Conservation (phyloP, 352 stramenopile genomes). For the Globisporangium camurandrum region DNA sequence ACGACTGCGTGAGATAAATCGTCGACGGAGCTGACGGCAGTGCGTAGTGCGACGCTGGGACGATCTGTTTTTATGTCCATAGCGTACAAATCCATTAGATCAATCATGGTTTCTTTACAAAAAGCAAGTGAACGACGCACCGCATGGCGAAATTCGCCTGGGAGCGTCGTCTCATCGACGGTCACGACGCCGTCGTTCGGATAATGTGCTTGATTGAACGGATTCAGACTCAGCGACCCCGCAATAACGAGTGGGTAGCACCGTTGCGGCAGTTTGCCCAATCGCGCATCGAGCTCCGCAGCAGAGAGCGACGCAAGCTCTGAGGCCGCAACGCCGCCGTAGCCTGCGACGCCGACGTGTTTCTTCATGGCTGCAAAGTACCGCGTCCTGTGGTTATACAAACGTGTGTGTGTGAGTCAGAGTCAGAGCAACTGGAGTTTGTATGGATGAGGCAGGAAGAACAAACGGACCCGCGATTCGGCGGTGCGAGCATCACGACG, state of each 20-base stretch:
- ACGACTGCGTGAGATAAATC: constrained; percentile 36
- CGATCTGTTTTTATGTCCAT: too few species aligned
- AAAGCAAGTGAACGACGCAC: constrained; percentile 11
- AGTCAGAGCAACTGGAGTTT: neutral
- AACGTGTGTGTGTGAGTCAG: neutral
- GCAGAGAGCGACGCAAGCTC: constrained; percentile 36
- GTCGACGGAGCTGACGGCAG: constrained; percentile 45
- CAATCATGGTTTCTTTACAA: too few species aligned
- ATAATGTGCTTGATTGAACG: constrained; percentile 69
- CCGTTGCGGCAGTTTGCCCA: constrained; percentile 56
- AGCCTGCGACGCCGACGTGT: constrained; percentile 39
- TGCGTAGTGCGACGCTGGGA: constrained; percentile 45
- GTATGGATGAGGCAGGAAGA: neutral
- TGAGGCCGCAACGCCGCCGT: constrained; percentile 49
- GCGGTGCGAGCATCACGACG: constrained; percentile 63
- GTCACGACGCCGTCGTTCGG: constrained; percentile 62
- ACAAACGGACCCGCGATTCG: constrained; percentile 50
- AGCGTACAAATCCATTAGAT: too few species aligned
- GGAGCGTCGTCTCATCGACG: constrained; percentile 54
- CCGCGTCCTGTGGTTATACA: constrained; percentile 35
- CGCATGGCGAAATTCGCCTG: constrained; percentile 61
- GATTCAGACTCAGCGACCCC: constrained; percentile 61
- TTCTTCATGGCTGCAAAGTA: constrained; percentile 61
- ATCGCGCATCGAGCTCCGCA: constrained; percentile 35
- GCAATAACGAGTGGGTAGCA: constrained; percentile 58